Evolutionary conservation across 1,139 yeast genomes (phyloP).

Genomic region (Candida anutae): DNA sequence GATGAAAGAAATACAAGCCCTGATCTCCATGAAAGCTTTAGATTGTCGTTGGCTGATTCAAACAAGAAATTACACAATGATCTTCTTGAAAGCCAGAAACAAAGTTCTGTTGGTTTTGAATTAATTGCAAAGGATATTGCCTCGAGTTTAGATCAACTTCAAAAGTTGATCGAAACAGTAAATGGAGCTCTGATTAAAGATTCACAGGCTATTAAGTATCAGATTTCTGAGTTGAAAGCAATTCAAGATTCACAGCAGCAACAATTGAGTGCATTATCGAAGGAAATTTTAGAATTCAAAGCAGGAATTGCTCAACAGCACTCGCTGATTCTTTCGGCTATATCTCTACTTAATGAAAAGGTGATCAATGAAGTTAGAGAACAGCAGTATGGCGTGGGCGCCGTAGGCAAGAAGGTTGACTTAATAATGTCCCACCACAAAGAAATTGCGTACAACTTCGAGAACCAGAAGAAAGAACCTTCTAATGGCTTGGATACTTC

Average conservation of each 20-base stretch:
- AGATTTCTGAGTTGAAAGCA: constrained; percentile 12
- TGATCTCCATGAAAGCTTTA: constrained; percentile 1
- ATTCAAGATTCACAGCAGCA: constrained; percentile 12
- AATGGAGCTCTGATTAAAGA: constrained; percentile 1
- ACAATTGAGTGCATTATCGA: constrained; percentile 10
- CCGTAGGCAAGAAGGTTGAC: constrained; percentile 32
- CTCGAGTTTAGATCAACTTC: neutral
- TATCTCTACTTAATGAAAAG: constrained; percentile 28
- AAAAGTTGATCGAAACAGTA: neutral
- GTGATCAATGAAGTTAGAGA: constrained; percentile 40
- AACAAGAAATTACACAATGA: constrained; percentile 27
- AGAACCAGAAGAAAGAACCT: constrained; percentile 7
- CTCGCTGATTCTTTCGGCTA: constrained; percentile 25
- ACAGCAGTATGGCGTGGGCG: constrained; percentile 31
- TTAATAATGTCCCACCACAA: constrained; percentile 36
- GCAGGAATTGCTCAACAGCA: constrained; percentile 23
- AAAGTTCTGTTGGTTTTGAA: no score
- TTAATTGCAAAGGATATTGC: constrained; percentile 15
- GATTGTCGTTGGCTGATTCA: no score
- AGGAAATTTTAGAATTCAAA: constrained; percentile 19
- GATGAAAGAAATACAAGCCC: constrained; percentile 6
- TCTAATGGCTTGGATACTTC: constrained; percentile 7
- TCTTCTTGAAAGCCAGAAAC: constrained; percentile 30
- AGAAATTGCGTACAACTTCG: constrained; percentile 27
- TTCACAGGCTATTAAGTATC: constrained; percentile 6